Base-by-base conservation (phyloP, 148 eudicot species). In the Rhododendron griersonianum region DNA sequence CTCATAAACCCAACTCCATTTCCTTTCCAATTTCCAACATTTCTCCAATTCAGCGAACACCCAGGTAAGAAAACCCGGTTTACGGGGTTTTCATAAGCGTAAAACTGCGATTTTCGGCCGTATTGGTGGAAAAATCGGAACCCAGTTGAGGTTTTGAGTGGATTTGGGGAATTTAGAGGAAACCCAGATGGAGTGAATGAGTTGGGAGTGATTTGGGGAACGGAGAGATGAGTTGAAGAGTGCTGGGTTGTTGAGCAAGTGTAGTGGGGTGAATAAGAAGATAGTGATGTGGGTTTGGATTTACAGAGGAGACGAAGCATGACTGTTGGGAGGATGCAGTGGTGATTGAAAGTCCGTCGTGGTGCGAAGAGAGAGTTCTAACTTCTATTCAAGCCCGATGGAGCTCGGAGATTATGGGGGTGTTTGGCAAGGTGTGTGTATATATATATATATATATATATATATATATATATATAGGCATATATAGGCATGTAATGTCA, bases 1-100 rank as follows among this genome's bases (percentile, higher is more conserved):
- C 84, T 69, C 87, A 39, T 80, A 84, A 89, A 55, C 87, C 90
- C 91, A 88, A 53, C 55, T 85, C 87, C 82, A 71, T 74, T 84
- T 3, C 47, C 53, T 7, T 19, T 39, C 45, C 11, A 19, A 44
- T 78, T 78, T 78, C 33, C 81, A 78, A 45, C 44, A 47, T 21
- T 78, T 78, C 5, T 78, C 30, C 30, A 78, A 10, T 78, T 45
- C 55, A 10, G 81, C 15, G 55, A n/a, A 23, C n/a, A n/a, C 57
- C 55, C 55, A 78, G 55, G 7, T 78, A 11, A 78, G 44, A 45
- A 78, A 23, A 47, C 53, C 81, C 25, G 81, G 7, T 78, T 45
- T 21, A 16, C 81, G 15, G 8, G 5, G 30, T 11, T 35, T 78
- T n/a, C 14, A 2, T 11, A 28, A 25, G 82, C 11, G 39, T 14